Conservation (phyloP, 371 early-diverging fungal genomes). For the Paramicrosporidium saccamoebae region DNA sequence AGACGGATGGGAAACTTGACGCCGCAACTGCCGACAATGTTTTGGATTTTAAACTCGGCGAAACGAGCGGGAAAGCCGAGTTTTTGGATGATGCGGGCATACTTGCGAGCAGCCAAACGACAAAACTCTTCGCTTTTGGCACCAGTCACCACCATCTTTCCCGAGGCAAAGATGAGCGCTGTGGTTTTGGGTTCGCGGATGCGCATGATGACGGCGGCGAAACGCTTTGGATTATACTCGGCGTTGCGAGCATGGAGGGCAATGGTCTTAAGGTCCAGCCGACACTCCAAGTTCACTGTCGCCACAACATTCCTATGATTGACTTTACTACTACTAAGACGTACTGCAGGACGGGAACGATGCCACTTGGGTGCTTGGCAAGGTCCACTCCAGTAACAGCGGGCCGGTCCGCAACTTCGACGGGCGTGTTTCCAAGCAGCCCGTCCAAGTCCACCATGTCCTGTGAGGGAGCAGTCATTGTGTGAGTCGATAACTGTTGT, state of each 20-base stretch:
- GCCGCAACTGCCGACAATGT: slow-evolving; percentile 98
- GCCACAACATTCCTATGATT: slow-evolving; percentile 83
- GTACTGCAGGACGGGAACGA: slow-evolving; percentile 52
- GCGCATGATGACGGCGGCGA: slow-evolving; percentile 99
- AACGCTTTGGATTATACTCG: slow-evolving; percentile 99
- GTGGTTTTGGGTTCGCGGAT: slow-evolving; percentile 99
- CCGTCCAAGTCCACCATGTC: too few species aligned
- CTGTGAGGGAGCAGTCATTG: too few species aligned
- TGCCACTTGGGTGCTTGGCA: too few species aligned
- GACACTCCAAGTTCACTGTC: slow-evolving; percentile 97
- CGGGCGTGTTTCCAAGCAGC: too few species aligned
- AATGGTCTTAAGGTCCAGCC: slow-evolving; percentile 95
- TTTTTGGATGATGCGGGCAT: slow-evolving; percentile 97
- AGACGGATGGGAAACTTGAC: slow-evolving; percentile 98
- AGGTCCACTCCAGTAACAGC: too few species aligned
- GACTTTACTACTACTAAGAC: slow-evolving; percentile 4
- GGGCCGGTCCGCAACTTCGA: too few species aligned
- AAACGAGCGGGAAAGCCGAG: slow-evolving; percentile 96
- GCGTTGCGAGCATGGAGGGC: slow-evolving; percentile 99
- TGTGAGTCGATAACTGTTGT: too few species aligned
- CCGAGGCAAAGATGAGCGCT: slow-evolving; percentile 97
- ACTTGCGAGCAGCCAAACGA: slow-evolving; percentile 92
- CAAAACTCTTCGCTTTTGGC: slow-evolving; percentile 89
- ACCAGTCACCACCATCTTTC: slow-evolving; percentile 98
- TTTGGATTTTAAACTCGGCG: slow-evolving; percentile 98